These are phyloP conservation scores for Trichoderma koningiopsis DNA, from an alignment of 2,329 filamentous ascomycete genomes.

Conservation along the genomic window DNA sequence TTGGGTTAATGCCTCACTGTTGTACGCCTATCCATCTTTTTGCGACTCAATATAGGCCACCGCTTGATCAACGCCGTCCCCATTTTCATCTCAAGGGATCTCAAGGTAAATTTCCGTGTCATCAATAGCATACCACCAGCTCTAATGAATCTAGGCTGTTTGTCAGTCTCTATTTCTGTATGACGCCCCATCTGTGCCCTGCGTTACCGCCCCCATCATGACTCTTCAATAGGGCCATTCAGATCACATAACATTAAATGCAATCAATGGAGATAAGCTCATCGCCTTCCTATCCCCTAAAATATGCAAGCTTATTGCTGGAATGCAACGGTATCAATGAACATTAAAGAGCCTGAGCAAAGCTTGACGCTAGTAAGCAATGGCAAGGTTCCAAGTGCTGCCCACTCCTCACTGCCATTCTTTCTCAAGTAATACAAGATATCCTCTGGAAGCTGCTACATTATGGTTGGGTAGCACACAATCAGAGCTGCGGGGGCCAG, in stretches of 20 bases:
- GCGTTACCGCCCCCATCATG: not conserved
- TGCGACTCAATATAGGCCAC: not conserved
- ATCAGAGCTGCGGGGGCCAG: not conserved
- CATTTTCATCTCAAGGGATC: not conserved
- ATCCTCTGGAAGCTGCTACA: not conserved
- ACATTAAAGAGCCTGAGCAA: not conserved
- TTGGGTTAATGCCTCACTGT: not conserved
- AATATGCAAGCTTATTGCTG: not conserved
- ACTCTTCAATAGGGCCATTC: not conserved
- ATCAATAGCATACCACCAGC: not conserved
- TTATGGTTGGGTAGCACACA: not conserved
- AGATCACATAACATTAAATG: not conserved
- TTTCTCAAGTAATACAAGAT: not conserved
- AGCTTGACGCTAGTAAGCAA: not conserved
- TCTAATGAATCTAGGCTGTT: too few relatives aligned
- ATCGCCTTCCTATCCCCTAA: not conserved
- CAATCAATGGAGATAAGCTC: not conserved
- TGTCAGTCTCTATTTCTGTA: too few relatives aligned
- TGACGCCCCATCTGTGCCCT: too few relatives aligned
- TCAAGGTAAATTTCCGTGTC: not conserved
- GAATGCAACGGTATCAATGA: not conserved
- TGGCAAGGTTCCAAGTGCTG: not conserved
- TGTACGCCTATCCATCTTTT: not conserved
- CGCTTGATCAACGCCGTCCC: not conserved
- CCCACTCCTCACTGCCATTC: not conserved